A percentile compares a stretch with the other conserved stretches of the same genome.
These are phyloP conservation scores for Pseudozyma pruni DNA, from an alignment of 1,284 basidiomycete species.

Conservation along the genomic window DNA sequence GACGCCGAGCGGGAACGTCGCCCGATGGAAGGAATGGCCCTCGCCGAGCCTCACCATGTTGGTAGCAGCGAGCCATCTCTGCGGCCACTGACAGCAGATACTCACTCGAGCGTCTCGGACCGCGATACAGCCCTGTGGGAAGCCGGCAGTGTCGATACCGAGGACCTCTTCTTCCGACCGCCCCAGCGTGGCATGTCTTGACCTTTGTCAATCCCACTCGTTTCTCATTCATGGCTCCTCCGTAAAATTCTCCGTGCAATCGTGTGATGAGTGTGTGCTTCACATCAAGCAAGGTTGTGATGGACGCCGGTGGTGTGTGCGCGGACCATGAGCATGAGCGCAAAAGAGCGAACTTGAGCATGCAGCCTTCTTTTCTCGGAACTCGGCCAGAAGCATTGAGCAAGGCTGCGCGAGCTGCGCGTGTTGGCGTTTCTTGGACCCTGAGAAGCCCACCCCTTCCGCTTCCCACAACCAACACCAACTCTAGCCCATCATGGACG, in stretches of 20 bases:
- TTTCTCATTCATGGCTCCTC: too few species aligned
- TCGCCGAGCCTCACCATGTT: too few species aligned
- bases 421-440: constrained; percentile 33
- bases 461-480: background rate
- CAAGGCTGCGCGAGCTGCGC: background rate
- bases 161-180: constrained; percentile 34
- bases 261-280: too few species aligned
- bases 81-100: background rate
- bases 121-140: constrained; percentile 11
- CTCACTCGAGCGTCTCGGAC: constrained; percentile 12
- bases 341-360: background rate
- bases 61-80: too few species aligned
- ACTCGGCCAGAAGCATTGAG: constrained; percentile 13
- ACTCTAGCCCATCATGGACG: constrained; percentile 2
- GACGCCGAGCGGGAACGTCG: too few species aligned
- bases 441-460: constrained; percentile 9
- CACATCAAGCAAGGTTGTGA: too few species aligned
- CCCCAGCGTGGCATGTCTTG: constrained; percentile 10
- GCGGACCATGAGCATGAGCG: background rate
- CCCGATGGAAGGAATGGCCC: too few species aligned
- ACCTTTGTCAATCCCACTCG: too few species aligned
- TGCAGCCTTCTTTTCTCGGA: constrained; percentile 12
- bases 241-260: too few species aligned
- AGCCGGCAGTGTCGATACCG: constrained; percentile 11
- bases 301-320: too few species aligned